Conservation (phyloP, 306 rosid genomes). For the Corylus heterophylla region DNA sequence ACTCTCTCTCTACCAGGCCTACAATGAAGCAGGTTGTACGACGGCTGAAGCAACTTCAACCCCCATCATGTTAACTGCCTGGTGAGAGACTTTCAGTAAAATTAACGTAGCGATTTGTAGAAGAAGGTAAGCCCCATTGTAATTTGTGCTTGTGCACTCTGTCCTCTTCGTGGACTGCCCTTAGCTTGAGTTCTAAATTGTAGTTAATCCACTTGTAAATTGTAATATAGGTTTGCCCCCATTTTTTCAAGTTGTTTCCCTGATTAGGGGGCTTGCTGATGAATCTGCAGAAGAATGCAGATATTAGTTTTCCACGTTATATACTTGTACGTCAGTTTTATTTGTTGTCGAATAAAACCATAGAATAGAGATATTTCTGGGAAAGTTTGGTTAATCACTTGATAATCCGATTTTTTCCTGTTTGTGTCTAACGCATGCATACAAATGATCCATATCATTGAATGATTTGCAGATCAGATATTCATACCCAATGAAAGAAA, state of each 20-base stretch:
- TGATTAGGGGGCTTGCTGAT: slow-evolving; percentile 44
- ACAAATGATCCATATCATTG: not conserved
- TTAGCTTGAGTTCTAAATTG: slow-evolving; percentile 56
- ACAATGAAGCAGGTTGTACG: slow-evolving; percentile 89
- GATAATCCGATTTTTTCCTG: not conserved
- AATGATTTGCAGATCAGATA: not conserved
- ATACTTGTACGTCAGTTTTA: slow-evolving; percentile 38
- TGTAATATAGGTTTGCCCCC: slow-evolving; percentile 62
- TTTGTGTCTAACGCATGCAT: not conserved
- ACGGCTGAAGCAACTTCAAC: slow-evolving; percentile 90
- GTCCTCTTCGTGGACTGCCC: slow-evolving; percentile 33
- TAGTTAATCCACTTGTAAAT: slow-evolving; percentile 67
- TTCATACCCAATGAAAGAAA: not conserved
- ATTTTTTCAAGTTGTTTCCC: slow-evolving; percentile 49
- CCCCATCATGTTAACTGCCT: slow-evolving; percentile 69
- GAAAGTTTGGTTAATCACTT: not conserved
- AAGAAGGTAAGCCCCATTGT: slow-evolving; percentile 40
- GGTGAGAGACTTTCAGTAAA: slow-evolving; percentile 27
- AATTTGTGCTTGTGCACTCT: slow-evolving; percentile 47
- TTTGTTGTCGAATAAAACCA: slow-evolving; percentile 49
- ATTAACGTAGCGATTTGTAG: slow-evolving; percentile 54
- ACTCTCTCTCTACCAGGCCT: slow-evolving; percentile 86
- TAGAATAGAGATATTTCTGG: slow-evolving; percentile 28
- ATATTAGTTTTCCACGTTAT: slow-evolving; percentile 42
- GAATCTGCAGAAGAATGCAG: slow-evolving; percentile 90